Evolutionary conservation across 2,329 filamentous ascomycete genomes (phyloP).

Genomic region (Cladophialophora psammophila): DNA sequence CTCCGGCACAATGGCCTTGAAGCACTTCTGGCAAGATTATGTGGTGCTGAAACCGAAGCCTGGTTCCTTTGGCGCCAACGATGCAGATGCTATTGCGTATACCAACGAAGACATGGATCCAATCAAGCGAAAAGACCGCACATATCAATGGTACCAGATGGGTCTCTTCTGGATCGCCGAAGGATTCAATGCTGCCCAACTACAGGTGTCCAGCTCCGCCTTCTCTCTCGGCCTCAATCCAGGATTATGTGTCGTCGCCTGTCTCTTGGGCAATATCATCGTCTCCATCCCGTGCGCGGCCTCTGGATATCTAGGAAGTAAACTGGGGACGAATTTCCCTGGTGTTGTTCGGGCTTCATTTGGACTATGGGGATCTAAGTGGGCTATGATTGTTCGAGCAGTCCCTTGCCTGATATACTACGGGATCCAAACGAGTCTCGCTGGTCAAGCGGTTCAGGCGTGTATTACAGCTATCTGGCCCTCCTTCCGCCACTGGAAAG

Average conservation of each 20-base stretch:
- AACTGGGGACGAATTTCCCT: slow-evolving; percentile 27
- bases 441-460: slow-evolving; percentile 41
- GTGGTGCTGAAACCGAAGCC: slow-evolving; percentile 26
- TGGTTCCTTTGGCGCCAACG: slow-evolving; percentile 24
- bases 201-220: slow-evolving; percentile 26
- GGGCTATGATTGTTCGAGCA: slow-evolving; percentile 25
- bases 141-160: slow-evolving; percentile 32
- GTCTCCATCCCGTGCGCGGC: slow-evolving; percentile 27
- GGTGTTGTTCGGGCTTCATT: slow-evolving; percentile 23
- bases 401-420: slow-evolving; percentile 28
- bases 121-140: slow-evolving; percentile 28
- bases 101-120: slow-evolving; percentile 31
- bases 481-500: slow-evolving; percentile 54
- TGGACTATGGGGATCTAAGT: slow-evolving; percentile 25
- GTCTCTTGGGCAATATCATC: slow-evolving; percentile 27
- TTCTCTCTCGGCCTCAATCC: slow-evolving; percentile 29
- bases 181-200: slow-evolving; percentile 29
- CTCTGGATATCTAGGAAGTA: slow-evolving; percentile 26
- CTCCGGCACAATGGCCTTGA: slow-evolving; percentile 6
- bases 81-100: slow-evolving; percentile 14
- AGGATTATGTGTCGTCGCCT: slow-evolving; percentile 26
- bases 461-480: slow-evolving; percentile 54
- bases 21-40: slow-evolving; percentile 25
- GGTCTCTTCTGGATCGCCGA: slow-evolving; percentile 31
- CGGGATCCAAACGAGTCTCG: slow-evolving; percentile 25